phyloP scores from a whole-genome alignment of 2,329 filamentous ascomycete genomes.

The Aspergillus sergii region DNA sequence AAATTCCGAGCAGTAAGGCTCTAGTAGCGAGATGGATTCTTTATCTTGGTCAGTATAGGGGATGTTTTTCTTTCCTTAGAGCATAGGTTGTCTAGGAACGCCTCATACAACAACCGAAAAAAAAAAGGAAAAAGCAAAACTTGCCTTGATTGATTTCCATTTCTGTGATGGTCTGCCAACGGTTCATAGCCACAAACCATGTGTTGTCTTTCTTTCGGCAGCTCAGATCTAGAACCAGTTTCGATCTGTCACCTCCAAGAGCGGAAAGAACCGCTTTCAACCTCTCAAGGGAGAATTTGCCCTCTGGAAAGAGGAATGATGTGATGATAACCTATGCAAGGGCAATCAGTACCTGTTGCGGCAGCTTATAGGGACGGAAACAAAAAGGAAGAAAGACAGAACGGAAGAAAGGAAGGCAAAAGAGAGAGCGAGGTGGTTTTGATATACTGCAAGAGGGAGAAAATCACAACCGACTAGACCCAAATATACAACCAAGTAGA shows the following conservation, averaged over 20 bases:
- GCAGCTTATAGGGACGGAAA: slow-evolving; percentile 10
- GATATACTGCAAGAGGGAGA: slow-evolving; percentile 1
- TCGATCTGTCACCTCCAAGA: slow-evolving; percentile 72
- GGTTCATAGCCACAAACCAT: slow-evolving; percentile 99
- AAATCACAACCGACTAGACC: neutral
- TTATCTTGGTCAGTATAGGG: slow-evolving; percentile 17
- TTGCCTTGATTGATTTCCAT: slow-evolving; percentile 88
- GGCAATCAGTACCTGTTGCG: slow-evolving; percentile 9
- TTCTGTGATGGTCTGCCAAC: slow-evolving; percentile 97
- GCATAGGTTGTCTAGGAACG: neutral
- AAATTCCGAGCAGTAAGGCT: slow-evolving; percentile 94
- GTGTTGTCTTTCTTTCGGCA: slow-evolving; percentile 74
- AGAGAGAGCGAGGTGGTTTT: neutral
- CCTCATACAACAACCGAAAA: neutral
- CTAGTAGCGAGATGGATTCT: slow-evolving; percentile 80
- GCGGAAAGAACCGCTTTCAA: slow-evolving; percentile 73
- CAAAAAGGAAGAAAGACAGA: neutral
- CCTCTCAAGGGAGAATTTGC: slow-evolving; percentile 75
- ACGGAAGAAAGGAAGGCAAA: neutral
- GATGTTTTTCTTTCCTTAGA: neutral
- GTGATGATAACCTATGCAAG: slow-evolving; percentile 85
- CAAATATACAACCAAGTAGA: slow-evolving; percentile 6
- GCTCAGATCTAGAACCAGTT: slow-evolving; percentile 92
- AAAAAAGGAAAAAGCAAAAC: slow-evolving; percentile 20
- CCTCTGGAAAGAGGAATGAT: slow-evolving; percentile 87